Conservation (phyloP, 2,329 filamentous ascomycete species). For the Sporothrix euskadiensis region DNA sequence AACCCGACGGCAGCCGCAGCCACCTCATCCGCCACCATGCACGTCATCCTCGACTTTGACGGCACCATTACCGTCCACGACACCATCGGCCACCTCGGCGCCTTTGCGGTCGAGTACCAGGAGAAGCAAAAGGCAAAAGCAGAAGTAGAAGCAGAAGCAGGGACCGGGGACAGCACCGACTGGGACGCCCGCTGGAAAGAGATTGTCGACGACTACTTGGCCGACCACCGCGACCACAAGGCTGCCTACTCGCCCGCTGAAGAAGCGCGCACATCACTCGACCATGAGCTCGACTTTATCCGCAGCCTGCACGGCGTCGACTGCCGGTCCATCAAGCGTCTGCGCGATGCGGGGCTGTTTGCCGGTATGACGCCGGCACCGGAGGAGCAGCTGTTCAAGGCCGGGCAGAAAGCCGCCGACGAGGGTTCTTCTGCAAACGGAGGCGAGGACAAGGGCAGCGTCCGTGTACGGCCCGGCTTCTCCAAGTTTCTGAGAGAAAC, state of each 20-base stretch:
- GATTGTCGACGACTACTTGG: constrained; percentile 50
- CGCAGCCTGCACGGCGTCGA: constrained; percentile 49
- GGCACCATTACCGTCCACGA: constrained; percentile 59
- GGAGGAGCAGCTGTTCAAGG: constrained; percentile 39
- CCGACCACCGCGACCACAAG: constrained; percentile 43
- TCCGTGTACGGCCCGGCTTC: constrained; percentile 29
- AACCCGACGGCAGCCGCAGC: background rate
- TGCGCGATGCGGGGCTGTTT: constrained; percentile 50
- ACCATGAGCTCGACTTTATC: constrained; percentile 48
- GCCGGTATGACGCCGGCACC: constrained; percentile 39
- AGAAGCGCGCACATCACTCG: constrained; percentile 40
- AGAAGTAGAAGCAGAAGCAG: too few species aligned
- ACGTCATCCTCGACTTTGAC: constrained; percentile 60
- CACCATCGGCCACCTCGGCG: constrained; percentile 52
- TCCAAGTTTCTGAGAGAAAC: constrained; percentile 34
- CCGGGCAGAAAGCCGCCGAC: constrained; percentile 41
- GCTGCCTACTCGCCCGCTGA: constrained; percentile 40
- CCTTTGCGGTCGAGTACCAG: constrained; percentile 45
- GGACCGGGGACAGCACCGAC: constrained; percentile 16
- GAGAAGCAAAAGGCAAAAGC: constrained; percentile 23
- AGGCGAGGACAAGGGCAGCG: background rate
- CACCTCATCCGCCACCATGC: constrained; percentile 37
- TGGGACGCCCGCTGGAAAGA: constrained; percentile 47
- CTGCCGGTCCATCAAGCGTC: constrained; percentile 47
- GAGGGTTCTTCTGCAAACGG: constrained; percentile 32